Conservation (phyloP, 306 rosid species). For the Cicer arietinum region DNA sequence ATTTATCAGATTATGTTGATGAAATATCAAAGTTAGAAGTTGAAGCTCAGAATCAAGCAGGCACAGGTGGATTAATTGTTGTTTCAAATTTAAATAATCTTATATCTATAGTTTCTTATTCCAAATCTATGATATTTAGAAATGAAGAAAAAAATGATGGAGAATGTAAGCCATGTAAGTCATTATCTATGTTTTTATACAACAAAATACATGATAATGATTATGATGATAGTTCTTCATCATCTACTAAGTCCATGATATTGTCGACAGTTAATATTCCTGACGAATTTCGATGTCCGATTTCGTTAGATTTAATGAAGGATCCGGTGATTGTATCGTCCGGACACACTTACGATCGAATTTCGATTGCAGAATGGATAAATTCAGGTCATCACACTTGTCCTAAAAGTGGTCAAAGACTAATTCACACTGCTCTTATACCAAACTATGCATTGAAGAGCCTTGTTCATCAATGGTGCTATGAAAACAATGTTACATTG, state of each 20-base stretch:
- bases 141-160: constrained; percentile 51
- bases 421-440: constrained; percentile 86
- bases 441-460: constrained; percentile 91
- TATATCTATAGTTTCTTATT: constrained; percentile 65
- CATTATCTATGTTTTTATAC: constrained; percentile 44
- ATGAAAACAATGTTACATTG: constrained; percentile 61
- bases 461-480: constrained; percentile 82
- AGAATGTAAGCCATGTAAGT: constrained; percentile 54
- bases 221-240: constrained; percentile 43
- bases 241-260: constrained; percentile 59
- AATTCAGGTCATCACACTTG: constrained; percentile 90
- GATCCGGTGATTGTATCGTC: constrained; percentile 94
- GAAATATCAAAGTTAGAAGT: constrained; percentile 79
- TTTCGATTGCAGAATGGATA: constrained; percentile 85
- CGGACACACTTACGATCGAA: constrained; percentile 84
- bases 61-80: constrained; percentile 83
- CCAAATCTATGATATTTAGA: constrained; percentile 68
- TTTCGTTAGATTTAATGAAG: constrained; percentile 82
- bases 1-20: constrained; percentile 64
- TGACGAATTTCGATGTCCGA: constrained; percentile 91
- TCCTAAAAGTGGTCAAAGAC: constrained; percentile 87
- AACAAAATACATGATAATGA: constrained; percentile 43
- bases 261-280: constrained; percentile 55
- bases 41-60: constrained; percentile 87
- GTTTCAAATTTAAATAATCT: constrained; percentile 81